Evolutionary conservation across 2,329 filamentous ascomycete species (phyloP).

Genomic region (Talaromyces amestolkiae): DNA sequence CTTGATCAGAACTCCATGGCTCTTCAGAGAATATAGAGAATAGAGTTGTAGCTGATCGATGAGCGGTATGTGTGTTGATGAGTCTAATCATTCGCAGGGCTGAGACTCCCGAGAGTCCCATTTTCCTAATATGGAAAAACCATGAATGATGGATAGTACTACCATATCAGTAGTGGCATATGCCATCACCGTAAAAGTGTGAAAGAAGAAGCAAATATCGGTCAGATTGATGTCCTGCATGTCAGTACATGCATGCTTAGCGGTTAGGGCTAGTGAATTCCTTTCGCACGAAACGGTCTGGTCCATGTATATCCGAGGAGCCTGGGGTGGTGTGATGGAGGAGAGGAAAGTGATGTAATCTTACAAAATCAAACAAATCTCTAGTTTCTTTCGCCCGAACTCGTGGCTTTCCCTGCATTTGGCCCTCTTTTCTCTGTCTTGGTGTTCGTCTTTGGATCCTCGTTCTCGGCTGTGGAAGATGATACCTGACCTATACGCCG

Average conservation of each 20-base stretch:
- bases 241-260: not conserved
- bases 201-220: not conserved
- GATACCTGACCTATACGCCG: not conserved
- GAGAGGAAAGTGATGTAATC: not conserved
- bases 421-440: not conserved
- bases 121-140: not conserved
- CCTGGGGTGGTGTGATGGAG: not conserved
- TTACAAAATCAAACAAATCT: not conserved
- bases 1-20: not conserved
- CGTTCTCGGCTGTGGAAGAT: not conserved
- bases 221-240: not conserved
- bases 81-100: not conserved
- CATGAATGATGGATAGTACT: not conserved
- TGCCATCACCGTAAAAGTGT: not conserved
- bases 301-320: not conserved
- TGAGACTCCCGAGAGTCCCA: not conserved
- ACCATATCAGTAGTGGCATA: not conserved
- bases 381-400: not conserved
- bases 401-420: not conserved
- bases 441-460: not conserved
- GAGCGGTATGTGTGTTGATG: too few relatives aligned
- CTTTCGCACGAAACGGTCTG: not conserved
- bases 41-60: too few relatives aligned
- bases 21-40: not conserved
- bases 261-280: not conserved